Percentiles rank a stretch among this genome's conserved stretches.
phyloP scores from a whole-genome alignment of 257 asterid species.

The Gynochthodes officinalis region DNA sequence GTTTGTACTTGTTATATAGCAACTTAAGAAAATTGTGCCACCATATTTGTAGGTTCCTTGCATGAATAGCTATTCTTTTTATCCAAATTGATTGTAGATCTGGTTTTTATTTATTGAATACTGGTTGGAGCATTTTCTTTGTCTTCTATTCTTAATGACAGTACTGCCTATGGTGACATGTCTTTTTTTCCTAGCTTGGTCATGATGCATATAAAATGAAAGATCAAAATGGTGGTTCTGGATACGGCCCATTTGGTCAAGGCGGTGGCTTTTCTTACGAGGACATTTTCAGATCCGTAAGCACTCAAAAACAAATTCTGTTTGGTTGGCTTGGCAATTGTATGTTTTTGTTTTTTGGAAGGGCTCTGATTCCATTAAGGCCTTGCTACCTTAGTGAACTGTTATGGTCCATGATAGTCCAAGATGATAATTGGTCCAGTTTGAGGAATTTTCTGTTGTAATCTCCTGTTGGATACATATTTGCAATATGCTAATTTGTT shows the following conservation, averaged over 20 bases:
- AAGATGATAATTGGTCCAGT: not conserved
- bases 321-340: not conserved
- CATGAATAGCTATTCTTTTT: no score
- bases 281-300: constrained; percentile 59
- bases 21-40: not conserved
- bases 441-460: not conserved
- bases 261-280: constrained; percentile 54
- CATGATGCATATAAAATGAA: constrained; percentile 63
- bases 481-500: not conserved
- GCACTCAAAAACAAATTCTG: constrained; percentile 23
- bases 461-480: not conserved
- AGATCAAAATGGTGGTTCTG: constrained; percentile 51
- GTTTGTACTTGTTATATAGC: not conserved
- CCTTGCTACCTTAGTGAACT: not conserved
- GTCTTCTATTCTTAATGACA: not conserved
- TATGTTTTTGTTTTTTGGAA: not conserved
- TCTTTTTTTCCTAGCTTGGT: constrained; percentile 46
- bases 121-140: not conserved
- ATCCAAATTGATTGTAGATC: not conserved
- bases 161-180: constrained; percentile 9
- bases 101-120: not conserved
- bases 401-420: not conserved
- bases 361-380: not conserved
- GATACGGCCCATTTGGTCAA: constrained; percentile 42
- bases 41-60: not conserved